Base-by-base conservation (phyloP, 2,329 filamentous ascomycete species). In the Aureobasidium leucospermi region DNA sequence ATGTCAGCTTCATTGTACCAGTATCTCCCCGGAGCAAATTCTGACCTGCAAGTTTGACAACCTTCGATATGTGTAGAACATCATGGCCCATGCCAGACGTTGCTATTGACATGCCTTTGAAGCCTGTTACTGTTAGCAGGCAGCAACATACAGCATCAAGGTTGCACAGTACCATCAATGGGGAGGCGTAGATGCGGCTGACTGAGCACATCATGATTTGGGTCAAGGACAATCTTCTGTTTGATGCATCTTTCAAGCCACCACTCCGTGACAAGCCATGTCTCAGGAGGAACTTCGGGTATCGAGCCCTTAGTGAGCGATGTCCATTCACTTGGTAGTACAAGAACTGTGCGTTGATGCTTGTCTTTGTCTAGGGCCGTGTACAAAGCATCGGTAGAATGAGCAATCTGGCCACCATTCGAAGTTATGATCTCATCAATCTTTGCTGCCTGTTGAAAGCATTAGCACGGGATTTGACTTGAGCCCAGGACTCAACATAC, bases 191-290 rank as follows among this genome's bases (percentile, higher is more conserved):
- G 19, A 32, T 96, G 89, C 2, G 94, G 91, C 6, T 84, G 84
- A 61, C 90, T 91, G 28, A 95, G 81, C 42, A 89, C 80, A 69
- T 94, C 85, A 4, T 83, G 78, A 55, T 79, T 76, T 5, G 91
- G 90, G 32, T 87, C 78, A 48, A 90, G 79, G 65, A 93, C 82
- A 29, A 75, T 76, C 71, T 89, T 94, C 63, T 84, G 83, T 69
- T 92, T 85, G 41, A 99, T 77, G 70, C 93, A 97, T 49, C 85
- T 84, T 74, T 99, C 94, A 56, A 99, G 80, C 82, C 93, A 99
- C 80, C 94, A 95, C 69, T 96, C 91, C 10, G 91, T 97, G 34
- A 96, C 85, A 13, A 79, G 68, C 49, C 78, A 71, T 11, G 68
- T 69, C 39, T 61, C 63, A n/a, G 61, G 19, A 15, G 69, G 65